phyloP scores from a whole-genome alignment of 352 stramenopile species.

The Phytophthora pinifolia region DNA sequence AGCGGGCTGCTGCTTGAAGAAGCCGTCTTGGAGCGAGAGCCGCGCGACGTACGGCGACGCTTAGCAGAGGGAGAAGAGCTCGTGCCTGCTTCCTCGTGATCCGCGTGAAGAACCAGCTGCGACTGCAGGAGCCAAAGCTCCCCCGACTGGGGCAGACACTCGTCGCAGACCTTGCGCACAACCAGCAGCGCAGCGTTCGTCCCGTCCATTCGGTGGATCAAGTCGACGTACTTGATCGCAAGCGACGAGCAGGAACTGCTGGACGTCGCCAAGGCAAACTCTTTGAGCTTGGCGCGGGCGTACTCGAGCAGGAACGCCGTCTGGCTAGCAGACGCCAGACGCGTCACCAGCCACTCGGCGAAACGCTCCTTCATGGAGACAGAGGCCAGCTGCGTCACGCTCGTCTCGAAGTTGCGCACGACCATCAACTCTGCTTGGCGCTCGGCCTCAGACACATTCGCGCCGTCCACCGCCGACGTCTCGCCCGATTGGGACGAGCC shows the following conservation, averaged over 20 bases:
- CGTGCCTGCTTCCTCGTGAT: constrained; percentile 22
- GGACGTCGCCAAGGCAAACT: constrained; percentile 34
- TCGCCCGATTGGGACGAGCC: constrained; percentile 3
- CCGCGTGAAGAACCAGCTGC: constrained; percentile 64
- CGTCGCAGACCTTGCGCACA: constrained; percentile 43
- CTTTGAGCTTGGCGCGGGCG: constrained; percentile 52
- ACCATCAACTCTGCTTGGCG: constrained; percentile 45
- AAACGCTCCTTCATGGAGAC: constrained; percentile 65
- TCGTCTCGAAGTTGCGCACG: constrained; percentile 64
- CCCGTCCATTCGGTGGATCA: constrained; percentile 70
- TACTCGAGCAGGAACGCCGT: constrained; percentile 56
- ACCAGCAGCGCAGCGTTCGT: constrained; percentile 44
- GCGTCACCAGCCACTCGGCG: constrained; percentile 62
- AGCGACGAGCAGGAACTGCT: constrained; percentile 32
- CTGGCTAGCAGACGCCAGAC: constrained; percentile 42
- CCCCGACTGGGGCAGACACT: constrained; percentile 33
- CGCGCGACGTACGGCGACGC: constrained; percentile 49
- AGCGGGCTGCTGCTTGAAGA: constrained; percentile 25
- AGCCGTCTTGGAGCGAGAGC: constrained; percentile 19
- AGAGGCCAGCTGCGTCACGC: constrained; percentile 41
- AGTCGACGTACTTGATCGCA: constrained; percentile 62
- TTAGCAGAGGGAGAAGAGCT: constrained; percentile 36
- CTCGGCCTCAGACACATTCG: constrained; percentile 34
- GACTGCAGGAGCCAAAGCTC: constrained; percentile 72
- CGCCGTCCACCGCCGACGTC: constrained; percentile 19